Evolutionary conservation across 345 rosid genomes (phyloP), one percentile per base, ranked within the genome.

Genomic region (Hibiscus tridactylites): DNA sequence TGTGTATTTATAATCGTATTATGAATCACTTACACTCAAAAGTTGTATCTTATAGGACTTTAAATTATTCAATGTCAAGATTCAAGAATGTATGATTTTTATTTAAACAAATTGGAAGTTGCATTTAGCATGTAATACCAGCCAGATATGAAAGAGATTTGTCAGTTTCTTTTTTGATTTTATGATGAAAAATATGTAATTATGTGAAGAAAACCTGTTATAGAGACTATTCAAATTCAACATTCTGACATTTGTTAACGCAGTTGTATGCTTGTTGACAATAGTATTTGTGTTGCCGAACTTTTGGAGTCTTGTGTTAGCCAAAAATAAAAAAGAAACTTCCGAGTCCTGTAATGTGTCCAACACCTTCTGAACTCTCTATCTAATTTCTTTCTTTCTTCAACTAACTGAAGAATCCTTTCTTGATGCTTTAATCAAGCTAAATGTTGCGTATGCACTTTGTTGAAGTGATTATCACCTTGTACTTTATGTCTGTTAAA

Each of bases 401-500:
- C 19, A 42, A 65, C 54, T 2, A 37, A 6, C 8, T 1, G 42
- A 29, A 44, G 29, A 21, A 44, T 12, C 21, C 19, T 44, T 33
- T 29, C 3, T 44, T 26, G 17, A 65, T 26, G 24, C 31, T 64
- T 17, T 10, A 12, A 65, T 42, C 53, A 42, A 19, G 69, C 33
- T 65, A 65, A 19, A 16, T 1, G n/a, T 19, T 44, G 35, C 35
- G 24, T 65, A 44, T 65, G 53, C 12, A 39, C 12, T 53, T 54
- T 52, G 5, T 63, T 7, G 35, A 47, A 47, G n/a, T 47, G 52
- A 28, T 68, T 60, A 28, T 81, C 74, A 53, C 17, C 69, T 62
- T 79, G 53, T 78, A 61, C 76, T 61, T 61, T 28, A 59, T 74
- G 16, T 67, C 59, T 75, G 31, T 47, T 86, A 83, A 76, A 95